Evolutionary conservation across 2,329 filamentous ascomycete genomes (phyloP), one percentile per base, ranked within the genome.

Genomic region (Calonectria hongkongensis): DNA sequence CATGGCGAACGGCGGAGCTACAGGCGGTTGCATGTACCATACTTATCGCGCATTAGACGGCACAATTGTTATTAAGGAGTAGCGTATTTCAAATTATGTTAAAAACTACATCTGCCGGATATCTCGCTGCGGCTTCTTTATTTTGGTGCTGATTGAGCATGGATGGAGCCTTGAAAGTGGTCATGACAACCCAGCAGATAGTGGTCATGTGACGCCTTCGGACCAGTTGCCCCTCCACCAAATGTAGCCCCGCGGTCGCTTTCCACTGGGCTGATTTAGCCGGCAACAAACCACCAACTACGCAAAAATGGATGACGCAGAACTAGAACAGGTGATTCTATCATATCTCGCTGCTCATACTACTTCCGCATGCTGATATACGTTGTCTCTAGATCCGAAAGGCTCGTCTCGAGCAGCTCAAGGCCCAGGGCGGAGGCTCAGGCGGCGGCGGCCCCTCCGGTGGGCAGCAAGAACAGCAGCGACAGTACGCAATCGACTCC

Each of bases 341-440:
- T n/a, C 10, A 6, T 15, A n/a, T 25, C 25, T 28, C 41, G 33
- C 33, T 5, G n/a, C 13, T 12, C 6, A 1, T 15, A 16, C 7
- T 30, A 16, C 18, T 13, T 13, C 15, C 2, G 2, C 5, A 36
- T 5, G 39, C 64, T 77, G 9, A 78, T 64, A 54, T 13, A 33
- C 7, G 10, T 21, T 16, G 25, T 12, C 21, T 36, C 25, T 81
- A 98, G 94, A 98, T 98, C 83, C 90, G 96, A 83, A 94, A 95
- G 85, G 96, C 96, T 81, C 95, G 97, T 75, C 92, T 98, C 68
- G 94, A 96, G 85, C 96, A 99, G 87, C 93, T 98, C 78, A 97
- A 97, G 85, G 90, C 95, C 79, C 88, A 94, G 85, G 86, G 89
- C 75, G 88, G 87, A 73, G 89, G 88, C 71, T 86, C 86, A 72